Evolutionary conservation across 768 basidiomycete genomes (phyloP).

Genomic region (Brasilioporus rufonigricans): DNA sequence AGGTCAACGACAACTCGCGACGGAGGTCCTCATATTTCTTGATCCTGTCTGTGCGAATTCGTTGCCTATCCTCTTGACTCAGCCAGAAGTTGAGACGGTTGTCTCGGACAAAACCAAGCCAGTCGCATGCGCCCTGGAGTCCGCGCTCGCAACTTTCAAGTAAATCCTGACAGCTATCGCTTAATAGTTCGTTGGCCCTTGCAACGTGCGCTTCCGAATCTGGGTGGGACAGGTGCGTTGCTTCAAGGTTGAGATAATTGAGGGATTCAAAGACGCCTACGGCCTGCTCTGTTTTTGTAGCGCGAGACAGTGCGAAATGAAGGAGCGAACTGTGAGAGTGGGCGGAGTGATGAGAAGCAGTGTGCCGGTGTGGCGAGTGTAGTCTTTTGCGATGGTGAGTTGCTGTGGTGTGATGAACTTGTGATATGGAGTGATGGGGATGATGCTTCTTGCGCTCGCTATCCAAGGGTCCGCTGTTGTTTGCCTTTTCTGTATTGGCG

Average conservation of each 20-base stretch:
- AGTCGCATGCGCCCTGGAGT: constrained; percentile 42
- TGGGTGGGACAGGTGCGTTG: constrained; percentile 49
- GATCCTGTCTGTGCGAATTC: constrained; percentile 33
- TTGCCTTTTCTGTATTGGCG: not conserved
- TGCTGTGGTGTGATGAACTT: constrained; percentile 1
- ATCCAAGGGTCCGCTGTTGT: not conserved
- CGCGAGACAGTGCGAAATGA: constrained; percentile 34
- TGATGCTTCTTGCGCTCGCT: not conserved
- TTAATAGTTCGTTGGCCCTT: constrained; percentile 43
- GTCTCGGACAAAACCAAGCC: constrained; percentile 45
- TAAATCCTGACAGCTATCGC: constrained; percentile 53
- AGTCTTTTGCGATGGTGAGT: constrained; percentile 6
- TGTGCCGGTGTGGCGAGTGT: constrained; percentile 13
- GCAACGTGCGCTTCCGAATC: constrained; percentile 42
- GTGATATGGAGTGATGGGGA: not conserved
- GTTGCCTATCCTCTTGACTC: constrained; percentile 29
- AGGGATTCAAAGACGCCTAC: constrained; percentile 77
- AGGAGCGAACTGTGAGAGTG: constrained; percentile 40
- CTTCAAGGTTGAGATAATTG: constrained; percentile 66
- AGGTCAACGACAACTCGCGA: constrained; percentile 32
- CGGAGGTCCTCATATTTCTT: constrained; percentile 38
- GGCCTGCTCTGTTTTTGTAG: constrained; percentile 43
- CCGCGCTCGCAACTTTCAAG: constrained; percentile 42
- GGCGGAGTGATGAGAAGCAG: constrained; percentile 23
- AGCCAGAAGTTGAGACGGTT: constrained; percentile 40